These are phyloP conservation scores for Coniochaeta sp. DNA, from an alignment of 2,329 filamentous ascomycete genomes.

Conservation along the genomic window DNA sequence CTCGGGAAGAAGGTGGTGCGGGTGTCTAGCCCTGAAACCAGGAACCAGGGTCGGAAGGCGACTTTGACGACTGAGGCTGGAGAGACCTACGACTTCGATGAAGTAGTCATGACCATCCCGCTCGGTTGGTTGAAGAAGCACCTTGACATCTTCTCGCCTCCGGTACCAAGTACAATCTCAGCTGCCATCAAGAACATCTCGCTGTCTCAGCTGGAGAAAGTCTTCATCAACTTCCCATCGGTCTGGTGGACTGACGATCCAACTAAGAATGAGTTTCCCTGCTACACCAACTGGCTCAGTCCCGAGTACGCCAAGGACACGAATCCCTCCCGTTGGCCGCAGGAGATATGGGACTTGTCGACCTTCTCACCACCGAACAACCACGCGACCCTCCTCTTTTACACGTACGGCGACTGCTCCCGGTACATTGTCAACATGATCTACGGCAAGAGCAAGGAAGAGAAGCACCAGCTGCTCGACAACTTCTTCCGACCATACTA, in stretches of 20 bases:
- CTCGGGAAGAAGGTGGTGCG: slow-evolving; percentile 35
- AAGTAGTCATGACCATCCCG: slow-evolving; percentile 44
- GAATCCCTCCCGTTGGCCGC: slow-evolving; percentile 13
- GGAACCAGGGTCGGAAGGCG: slow-evolving; percentile 23
- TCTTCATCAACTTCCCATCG: slow-evolving; percentile 19
- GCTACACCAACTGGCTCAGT: background rate
- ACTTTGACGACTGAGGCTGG: slow-evolving; percentile 30
- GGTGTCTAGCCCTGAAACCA: slow-evolving; percentile 23
- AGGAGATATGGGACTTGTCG: slow-evolving; percentile 16
- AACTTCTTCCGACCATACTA: slow-evolving; percentile 53
- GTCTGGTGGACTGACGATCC: slow-evolving; percentile 16
- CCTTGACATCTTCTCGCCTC: slow-evolving; percentile 32
- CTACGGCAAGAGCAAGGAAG: slow-evolving; percentile 7
- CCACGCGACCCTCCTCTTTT: slow-evolving; percentile 15
- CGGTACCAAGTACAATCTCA: slow-evolving; percentile 30
- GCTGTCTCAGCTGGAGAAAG: slow-evolving; percentile 18
- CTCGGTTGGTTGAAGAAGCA: slow-evolving; percentile 46
- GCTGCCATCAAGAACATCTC: slow-evolving; percentile 33
- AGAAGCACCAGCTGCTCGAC: background rate
- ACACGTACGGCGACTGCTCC: slow-evolving; percentile 15
- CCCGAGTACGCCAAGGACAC: slow-evolving; percentile 8
- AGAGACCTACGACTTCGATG: slow-evolving; percentile 33
- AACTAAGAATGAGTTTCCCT: background rate
- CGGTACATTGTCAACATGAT: slow-evolving; percentile 14
- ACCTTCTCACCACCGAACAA: slow-evolving; percentile 10